phyloP scores from a whole-genome alignment of 208 protist genomes.

The Zelonia costaricensis region DNA sequence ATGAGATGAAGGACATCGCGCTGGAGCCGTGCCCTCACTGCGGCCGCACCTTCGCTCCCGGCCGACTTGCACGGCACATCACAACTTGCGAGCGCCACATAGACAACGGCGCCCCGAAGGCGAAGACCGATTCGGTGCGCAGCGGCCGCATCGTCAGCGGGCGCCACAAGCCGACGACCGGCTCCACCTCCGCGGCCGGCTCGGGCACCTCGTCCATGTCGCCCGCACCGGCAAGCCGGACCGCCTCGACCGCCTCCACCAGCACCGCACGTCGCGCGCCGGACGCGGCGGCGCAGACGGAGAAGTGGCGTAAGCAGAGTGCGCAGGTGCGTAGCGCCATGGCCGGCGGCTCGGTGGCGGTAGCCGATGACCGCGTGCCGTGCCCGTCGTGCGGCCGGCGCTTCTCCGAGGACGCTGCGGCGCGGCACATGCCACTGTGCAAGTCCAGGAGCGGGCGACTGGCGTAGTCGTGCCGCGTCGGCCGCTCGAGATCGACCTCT shows the following conservation, averaged over 20 bases:
- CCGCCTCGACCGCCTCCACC: not conserved
- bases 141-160: too few relatives aligned
- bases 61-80: conserved; percentile 58
- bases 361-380: conserved; percentile 47
- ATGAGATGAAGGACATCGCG: conserved; percentile 29
- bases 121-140: conserved; percentile 1
- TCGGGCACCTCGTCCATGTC: too few relatives aligned
- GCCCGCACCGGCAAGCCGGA: not conserved
- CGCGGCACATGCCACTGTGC: conserved; percentile 47
- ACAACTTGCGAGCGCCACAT: conserved; percentile 41
- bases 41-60: conserved; percentile 63
- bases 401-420: conserved; percentile 43
- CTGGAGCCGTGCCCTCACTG: conserved; percentile 76
- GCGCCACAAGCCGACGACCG: too few relatives aligned
- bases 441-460: conserved; percentile 14
- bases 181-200: too few relatives aligned
- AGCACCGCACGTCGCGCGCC: not conserved
- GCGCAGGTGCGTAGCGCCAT: conserved; percentile 44
- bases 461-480: too few relatives aligned
- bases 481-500: not conserved
- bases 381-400: conserved; percentile 50
- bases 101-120: conserved; percentile 6
- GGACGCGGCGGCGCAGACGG: not conserved
- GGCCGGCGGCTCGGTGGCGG: conserved; percentile 8
- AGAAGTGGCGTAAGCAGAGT: conserved; percentile 42